Base-by-base conservation (phyloP, 2,329 filamentous ascomycete species). In the Colletotrichum brevisporum region DNA sequence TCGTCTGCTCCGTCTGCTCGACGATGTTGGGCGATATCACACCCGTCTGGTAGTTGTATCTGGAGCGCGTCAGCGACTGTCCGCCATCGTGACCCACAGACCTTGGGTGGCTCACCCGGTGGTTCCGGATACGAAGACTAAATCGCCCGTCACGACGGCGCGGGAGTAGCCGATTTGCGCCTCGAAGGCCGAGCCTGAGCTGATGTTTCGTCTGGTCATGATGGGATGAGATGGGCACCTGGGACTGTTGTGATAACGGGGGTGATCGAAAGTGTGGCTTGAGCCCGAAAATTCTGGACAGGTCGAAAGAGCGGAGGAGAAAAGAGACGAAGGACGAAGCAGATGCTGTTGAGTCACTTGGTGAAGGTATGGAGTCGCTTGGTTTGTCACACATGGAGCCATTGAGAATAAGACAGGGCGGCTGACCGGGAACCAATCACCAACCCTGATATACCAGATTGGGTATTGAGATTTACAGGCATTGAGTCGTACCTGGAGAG, bases 61-160 rank as follows among this genome's bases (percentile, higher is more conserved):
- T 87, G 47, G 3, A n/a, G 27, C 41, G 0, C 2, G 10, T 27
- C 27, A 58, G 36, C 16, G 16, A n/a, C 16, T 12, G 15, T 15
- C 41, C 13, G 13, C 2, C 1, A 4, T n/a, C 13, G 10, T 15
- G 48, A 13, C 26, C 15, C 13, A 36, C 45, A 26, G 39, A 26
- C 39, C 13, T 13, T 8, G 8, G 31, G 21, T 10, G 1, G 63
- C 71, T 61, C 73, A 86, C 85, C 86, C 86, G 3, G 86, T 88
- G 45, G 85, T 88, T 0, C 86, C 86, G 2, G 86, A 87, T 4
- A 88, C 84, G 64, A 87, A 83, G 12, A 88, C 76, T 80, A 83
- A 85, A 58, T 85, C 84, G 12, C 84, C 85, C 1, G 80, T 77
- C 18, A 86, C 80, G 3, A 88, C 85, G 43, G 86, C 86, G 56